These are phyloP conservation scores for Dendrobium chrysotoxum DNA, from an alignment of 106 monocot species.

Conservation along the genomic window DNA sequence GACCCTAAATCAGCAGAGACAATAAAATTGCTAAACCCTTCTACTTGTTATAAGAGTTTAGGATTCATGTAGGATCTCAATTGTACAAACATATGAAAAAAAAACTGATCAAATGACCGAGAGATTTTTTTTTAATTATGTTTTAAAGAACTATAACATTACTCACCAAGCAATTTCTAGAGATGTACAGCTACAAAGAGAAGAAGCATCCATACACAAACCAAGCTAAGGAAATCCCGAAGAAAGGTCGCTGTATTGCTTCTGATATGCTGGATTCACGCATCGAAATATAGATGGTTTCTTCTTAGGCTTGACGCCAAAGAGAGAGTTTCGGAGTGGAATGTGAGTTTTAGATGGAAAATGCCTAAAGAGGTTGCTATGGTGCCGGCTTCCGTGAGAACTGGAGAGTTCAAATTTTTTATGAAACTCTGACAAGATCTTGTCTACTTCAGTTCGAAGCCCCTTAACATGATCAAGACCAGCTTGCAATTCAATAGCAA, in stretches of 20 bases:
- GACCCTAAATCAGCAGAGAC: too few relatives aligned
- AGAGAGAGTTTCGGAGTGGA: slow-evolving; percentile 62
- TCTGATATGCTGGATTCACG: slow-evolving; percentile 48
- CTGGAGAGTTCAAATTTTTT: slow-evolving; percentile 32
- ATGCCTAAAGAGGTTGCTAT: slow-evolving; percentile 19
- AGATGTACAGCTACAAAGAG: not conserved
- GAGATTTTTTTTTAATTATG: too few relatives aligned
- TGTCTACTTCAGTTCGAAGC: slow-evolving; percentile 48
- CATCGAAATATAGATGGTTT: slow-evolving; percentile 66
- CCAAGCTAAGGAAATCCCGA: not conserved
- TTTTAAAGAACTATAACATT: not conserved
- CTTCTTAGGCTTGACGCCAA: slow-evolving; percentile 63
- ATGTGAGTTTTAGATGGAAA: slow-evolving; percentile 34
- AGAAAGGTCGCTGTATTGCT: slow-evolving; percentile 6
- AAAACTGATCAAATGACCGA: too few relatives aligned
- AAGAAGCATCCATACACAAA: not conserved
- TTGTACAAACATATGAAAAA: too few relatives aligned
- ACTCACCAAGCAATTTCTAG: not conserved
- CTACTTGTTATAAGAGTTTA: too few relatives aligned
- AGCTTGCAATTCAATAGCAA: slow-evolving; percentile 47
- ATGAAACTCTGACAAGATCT: slow-evolving; percentile 30
- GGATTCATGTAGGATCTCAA: too few relatives aligned
- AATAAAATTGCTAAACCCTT: too few relatives aligned
- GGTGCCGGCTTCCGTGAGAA: slow-evolving; percentile 16
- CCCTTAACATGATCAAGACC: slow-evolving; percentile 50